Evolutionary conservation across 2,329 filamentous ascomycete genomes (phyloP).

Genomic region (Metarhizium album): DNA sequence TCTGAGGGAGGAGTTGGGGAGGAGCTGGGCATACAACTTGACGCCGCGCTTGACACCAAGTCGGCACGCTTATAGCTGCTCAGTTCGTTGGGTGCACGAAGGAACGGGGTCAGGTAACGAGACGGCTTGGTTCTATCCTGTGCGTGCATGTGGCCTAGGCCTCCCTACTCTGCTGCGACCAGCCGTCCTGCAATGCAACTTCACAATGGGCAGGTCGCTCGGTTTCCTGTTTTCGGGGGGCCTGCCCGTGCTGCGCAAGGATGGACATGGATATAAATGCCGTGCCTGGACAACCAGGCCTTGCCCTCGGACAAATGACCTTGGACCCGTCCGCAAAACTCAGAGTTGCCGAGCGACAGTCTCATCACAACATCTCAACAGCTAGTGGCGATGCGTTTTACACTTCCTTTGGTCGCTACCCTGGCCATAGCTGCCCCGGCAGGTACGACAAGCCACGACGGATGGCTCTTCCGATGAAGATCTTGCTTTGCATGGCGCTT

Average conservation of each 20-base stretch:
- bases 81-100: no score
- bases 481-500: neutral
- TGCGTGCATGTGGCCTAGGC: neutral
- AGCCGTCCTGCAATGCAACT: neutral
- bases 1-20: no score
- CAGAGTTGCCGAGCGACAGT: neutral
- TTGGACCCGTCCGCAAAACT: neutral
- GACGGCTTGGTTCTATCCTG: no score
- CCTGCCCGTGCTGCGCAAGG: neutral
- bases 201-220: neutral
- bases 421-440: neutral
- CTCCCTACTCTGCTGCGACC: neutral
- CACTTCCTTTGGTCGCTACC: neutral
- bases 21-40: no score
- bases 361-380: neutral
- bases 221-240: neutral
- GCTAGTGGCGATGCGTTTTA: neutral
- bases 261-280: neutral
- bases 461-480: neutral
- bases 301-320: no score
- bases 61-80: no score
- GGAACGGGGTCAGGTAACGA: neutral
- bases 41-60: no score
- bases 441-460: neutral
- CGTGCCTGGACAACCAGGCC: no score